Evolutionary conservation across 2,329 filamentous ascomycete species (phyloP).

Genomic region (Aureobasidium mangrovei): DNA sequence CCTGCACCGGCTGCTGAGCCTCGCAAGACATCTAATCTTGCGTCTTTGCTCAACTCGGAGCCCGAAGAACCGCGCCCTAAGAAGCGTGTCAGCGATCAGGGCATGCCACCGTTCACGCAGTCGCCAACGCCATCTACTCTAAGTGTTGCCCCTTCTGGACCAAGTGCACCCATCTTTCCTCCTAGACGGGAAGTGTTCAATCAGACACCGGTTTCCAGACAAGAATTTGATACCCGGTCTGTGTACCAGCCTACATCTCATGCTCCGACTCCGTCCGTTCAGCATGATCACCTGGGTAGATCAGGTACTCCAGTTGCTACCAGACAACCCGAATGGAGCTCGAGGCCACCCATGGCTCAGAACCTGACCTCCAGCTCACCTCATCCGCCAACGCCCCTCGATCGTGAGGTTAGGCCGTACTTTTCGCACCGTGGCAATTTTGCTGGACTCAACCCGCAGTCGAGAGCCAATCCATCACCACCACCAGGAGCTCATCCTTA

Average conservation of each 20-base stretch:
- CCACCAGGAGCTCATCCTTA: constrained; percentile 23
- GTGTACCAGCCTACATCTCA: constrained; percentile 10
- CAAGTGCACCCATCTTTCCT: neutral
- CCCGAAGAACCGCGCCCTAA: constrained; percentile 25
- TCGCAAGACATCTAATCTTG: constrained; percentile 30
- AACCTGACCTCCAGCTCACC: constrained; percentile 20
- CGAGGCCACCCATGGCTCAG: constrained; percentile 16
- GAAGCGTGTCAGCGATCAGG: constrained; percentile 24
- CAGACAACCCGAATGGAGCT: constrained; percentile 20
- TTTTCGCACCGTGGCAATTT: constrained; percentile 25
- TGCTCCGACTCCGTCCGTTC: constrained; percentile 3
- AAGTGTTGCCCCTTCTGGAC: constrained; percentile 6
- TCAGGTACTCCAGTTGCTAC: constrained; percentile 17
- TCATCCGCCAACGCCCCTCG: constrained; percentile 19
- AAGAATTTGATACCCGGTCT: constrained; percentile 8
- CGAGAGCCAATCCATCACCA: constrained; percentile 27
- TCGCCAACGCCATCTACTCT: constrained; percentile 15
- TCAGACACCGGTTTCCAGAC: constrained; percentile 15
- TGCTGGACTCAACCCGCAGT: constrained; percentile 22
- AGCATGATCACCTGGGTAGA: constrained; percentile 13
- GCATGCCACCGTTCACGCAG: constrained; percentile 17
- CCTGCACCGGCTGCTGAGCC: constrained; percentile 23
- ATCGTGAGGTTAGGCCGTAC: constrained; percentile 24
- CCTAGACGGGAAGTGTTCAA: constrained; percentile 11
- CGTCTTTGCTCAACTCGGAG: constrained; percentile 28